Evolutionary conservation across 495 filamentous ascomycete species (phyloP), one percentile per base, ranked within the genome.

Genomic region (Podospora sp.): DNA sequence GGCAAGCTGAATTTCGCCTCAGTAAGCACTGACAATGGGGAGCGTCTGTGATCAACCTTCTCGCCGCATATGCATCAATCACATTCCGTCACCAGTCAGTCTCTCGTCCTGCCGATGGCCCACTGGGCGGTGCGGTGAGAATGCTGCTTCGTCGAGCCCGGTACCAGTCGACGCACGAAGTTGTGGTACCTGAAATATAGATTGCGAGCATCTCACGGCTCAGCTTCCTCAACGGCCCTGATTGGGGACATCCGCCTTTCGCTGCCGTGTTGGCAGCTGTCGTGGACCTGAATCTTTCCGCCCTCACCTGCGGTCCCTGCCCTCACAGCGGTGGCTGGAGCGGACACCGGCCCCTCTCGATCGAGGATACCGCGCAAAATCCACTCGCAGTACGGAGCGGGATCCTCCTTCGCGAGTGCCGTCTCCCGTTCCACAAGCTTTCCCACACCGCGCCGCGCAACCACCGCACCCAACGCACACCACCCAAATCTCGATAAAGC

Each of bases 161-260:
- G 60, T 62, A 50, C 60, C 46, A 35, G 36, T n/a, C 24, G 61
- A n/a, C 25, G 26, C 61, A 63, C 61, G n/a, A 33, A 36, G 49
- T 63, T 40, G 24, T 63, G 61, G 61, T 65, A 65, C 70, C 70
- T 76, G 70, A 56, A 69, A 67, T 63, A 46, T 60, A 71, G 64
- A 70, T 75, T 74, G 65, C 68, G 33, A 58, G 46, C 33, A 60
- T 35, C 53, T 50, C 49, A 60, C 53, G 61, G 59, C 56, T 65
- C 64, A 52, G 24, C 29, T 40, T 51, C 27, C 26, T 51, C 53
- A 55, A 61, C 73, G 67, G 73, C 56, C 61, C 58, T 70, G 67
- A 67, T 73, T 73, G 73, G 73, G 69, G 70, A 72, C 66, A 67
- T 71, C 75, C 73, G 65, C 60, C 8, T 49, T 51, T 18, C 65